Evolutionary conservation across 192 early-diverging fungal genomes (phyloP).

Genomic region (Backusella circina): DNA sequence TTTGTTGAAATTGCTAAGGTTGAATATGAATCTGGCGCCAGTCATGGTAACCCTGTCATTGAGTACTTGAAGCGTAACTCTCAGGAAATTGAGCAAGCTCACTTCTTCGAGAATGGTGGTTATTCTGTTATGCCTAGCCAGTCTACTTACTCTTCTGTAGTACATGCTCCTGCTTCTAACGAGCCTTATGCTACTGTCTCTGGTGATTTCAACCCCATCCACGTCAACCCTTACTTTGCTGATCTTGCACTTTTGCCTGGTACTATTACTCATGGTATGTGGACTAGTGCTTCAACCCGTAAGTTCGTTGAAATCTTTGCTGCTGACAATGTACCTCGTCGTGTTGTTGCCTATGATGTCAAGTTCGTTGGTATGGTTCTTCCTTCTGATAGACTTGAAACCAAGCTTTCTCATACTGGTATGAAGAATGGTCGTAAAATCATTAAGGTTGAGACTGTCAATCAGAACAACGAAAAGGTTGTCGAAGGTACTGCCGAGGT

Average conservation of each 20-base stretch:
- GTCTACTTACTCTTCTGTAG: conserved; percentile 81
- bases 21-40: conserved; percentile 67
- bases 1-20: conserved; percentile 82
- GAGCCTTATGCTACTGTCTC: conserved; percentile 83
- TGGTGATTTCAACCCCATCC: conserved; percentile 94
- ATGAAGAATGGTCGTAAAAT: conserved; percentile 97
- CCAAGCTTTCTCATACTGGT: conserved; percentile 88
- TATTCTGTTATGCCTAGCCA: conserved; percentile 90
- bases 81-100: conserved; percentile 81
- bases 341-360: conserved; percentile 82
- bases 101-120: conserved; percentile 86
- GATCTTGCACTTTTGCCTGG: conserved; percentile 85
- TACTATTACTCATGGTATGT: conserved; percentile 98
- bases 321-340: conserved; percentile 88
- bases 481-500: conserved; percentile 90
- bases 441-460: conserved; percentile 86
- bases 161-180: conserved; percentile 84
- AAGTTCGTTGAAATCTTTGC: conserved; percentile 96
- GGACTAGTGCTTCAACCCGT: conserved; percentile 90
- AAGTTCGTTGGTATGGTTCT: conserved; percentile 93
- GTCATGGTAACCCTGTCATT: conserved; percentile 84
- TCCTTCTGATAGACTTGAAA: conserved; percentile 84
- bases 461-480: conserved; percentile 80
- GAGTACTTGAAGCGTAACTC: conserved; percentile 88
- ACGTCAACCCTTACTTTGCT: conserved; percentile 94